Evolutionary conservation across 805 yeast genomes (phyloP).

Genomic region (Ogataea parapolymorpha): DNA sequence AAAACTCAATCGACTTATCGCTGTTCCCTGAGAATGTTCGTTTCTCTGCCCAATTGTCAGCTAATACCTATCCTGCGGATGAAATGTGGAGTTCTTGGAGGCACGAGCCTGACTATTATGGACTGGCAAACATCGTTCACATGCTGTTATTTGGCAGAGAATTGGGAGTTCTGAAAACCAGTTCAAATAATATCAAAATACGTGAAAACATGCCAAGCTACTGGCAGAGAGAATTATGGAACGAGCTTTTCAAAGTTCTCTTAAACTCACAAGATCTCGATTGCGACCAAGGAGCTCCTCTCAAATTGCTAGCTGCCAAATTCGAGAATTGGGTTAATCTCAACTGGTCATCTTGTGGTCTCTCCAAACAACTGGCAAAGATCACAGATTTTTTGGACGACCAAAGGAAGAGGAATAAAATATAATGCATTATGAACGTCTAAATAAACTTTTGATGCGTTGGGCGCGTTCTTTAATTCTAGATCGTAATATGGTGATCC

Average conservation of each 20-base stretch:
- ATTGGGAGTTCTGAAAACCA: constrained; percentile 38
- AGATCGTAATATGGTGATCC: constrained; percentile 14
- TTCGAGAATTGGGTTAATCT: constrained; percentile 17
- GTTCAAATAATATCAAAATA: constrained; percentile 31
- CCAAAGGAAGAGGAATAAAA: constrained; percentile 9
- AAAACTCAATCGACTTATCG: constrained; percentile 70
- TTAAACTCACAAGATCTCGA: constrained; percentile 47
- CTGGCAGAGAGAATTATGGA: constrained; percentile 77
- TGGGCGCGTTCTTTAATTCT: constrained; percentile 2
- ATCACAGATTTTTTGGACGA: constrained; percentile 11
- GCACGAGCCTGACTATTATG: constrained; percentile 80
- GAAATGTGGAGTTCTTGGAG: constrained; percentile 60
- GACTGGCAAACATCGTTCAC: constrained; percentile 73
- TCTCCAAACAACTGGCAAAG: constrained; percentile 9
- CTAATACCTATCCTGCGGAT: constrained; percentile 69
- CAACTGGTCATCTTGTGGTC: constrained; percentile 10
- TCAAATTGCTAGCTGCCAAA: constrained; percentile 2
- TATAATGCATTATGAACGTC: constrained; percentile 1
- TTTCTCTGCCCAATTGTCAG: constrained; percentile 58
- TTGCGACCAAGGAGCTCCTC: background rate
- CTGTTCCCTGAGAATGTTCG: constrained; percentile 48
- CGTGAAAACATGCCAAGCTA: constrained; percentile 57
- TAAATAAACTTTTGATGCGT: background rate
- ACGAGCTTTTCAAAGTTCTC: constrained; percentile 55
- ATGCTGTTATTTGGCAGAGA: constrained; percentile 67